Percentiles rank a stretch among this genome's conserved stretches.
Evolutionary conservation across 306 rosid genomes (phyloP).

Genomic region (Chamaecrista fasciculata): DNA sequence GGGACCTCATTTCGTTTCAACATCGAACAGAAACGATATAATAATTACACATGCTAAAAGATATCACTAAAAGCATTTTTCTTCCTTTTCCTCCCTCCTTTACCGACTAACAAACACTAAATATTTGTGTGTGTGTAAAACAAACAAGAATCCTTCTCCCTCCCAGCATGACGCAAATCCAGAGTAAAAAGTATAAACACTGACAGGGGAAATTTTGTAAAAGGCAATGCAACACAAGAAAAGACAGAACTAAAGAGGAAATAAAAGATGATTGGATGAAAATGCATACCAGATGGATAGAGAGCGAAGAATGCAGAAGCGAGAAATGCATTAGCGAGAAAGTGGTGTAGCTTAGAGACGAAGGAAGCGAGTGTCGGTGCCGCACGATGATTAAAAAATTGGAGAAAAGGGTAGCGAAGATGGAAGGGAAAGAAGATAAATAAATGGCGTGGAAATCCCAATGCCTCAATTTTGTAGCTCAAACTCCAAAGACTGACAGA

Average conservation of each 20-base stretch:
- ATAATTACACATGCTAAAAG: constrained; percentile 5
- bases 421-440: not conserved
- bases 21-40: not conserved
- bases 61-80: not conserved
- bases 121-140: not conserved
- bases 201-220: not conserved
- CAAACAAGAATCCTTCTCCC: not conserved
- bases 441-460: constrained; percentile 35
- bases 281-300: constrained; percentile 38
- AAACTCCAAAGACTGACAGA: constrained; percentile 42
- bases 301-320: not conserved
- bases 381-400: not conserved
- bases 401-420: not conserved
- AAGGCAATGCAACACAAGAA: not conserved
- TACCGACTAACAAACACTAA: constrained; percentile 19
- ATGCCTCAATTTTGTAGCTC: constrained; percentile 24
- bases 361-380: constrained; percentile 70
- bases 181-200: not conserved
- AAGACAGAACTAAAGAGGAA: not conserved
- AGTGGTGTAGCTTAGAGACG: constrained; percentile 14
- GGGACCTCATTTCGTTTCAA: constrained; percentile 26
- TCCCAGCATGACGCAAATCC: not conserved
- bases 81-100: not conserved
- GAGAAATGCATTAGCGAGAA: constrained; percentile 24
- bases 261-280: not conserved